Evolutionary conservation across 2,329 filamentous ascomycete species (phyloP).

Genomic region (Blastomyces emzantsi): DNA sequence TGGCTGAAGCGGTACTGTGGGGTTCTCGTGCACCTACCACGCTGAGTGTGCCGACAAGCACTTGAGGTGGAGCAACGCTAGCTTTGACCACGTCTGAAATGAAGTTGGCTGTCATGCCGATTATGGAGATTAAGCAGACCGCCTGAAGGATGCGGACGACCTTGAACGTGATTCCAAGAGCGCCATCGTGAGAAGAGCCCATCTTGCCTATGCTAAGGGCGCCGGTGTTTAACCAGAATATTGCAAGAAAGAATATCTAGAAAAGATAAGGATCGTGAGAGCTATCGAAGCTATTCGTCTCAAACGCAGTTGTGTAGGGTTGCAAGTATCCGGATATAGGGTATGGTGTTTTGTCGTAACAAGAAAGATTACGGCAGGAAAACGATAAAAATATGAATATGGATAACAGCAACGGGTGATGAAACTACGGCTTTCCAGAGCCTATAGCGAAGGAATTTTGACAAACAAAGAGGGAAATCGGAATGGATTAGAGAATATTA

Average conservation of each 20-base stretch:
- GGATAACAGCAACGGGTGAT: neutral
- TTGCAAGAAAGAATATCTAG: neutral
- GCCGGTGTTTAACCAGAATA: neutral
- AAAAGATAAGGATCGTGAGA: neutral
- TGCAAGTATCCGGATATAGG: neutral
- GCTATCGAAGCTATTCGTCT: neutral
- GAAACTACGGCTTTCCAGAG: constrained; percentile 7
- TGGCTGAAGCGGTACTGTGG: neutral
- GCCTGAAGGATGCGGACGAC: constrained; percentile 62
- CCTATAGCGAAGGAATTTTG: neutral
- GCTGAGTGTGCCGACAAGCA: constrained; percentile 68
- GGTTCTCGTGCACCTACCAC: constrained; percentile 53
- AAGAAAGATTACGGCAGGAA: neutral
- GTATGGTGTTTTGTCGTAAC: neutral
- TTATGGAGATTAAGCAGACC: constrained; percentile 62
- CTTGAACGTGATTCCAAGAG: constrained; percentile 70
- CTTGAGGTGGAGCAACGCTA: constrained; percentile 56
- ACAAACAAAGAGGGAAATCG: constrained; percentile 1
- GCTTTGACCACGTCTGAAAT: constrained; percentile 63
- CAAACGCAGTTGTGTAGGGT: neutral
- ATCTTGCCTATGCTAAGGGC: constrained; percentile 29
- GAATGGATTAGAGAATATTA: neutral
- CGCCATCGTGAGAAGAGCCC: constrained; percentile 53
- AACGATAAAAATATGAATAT: neutral
- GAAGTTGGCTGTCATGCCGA: constrained; percentile 76